phyloP scores from a whole-genome alignment of 1,284 basidiomycete genomes.

The Trichosporon sp. region DNA sequence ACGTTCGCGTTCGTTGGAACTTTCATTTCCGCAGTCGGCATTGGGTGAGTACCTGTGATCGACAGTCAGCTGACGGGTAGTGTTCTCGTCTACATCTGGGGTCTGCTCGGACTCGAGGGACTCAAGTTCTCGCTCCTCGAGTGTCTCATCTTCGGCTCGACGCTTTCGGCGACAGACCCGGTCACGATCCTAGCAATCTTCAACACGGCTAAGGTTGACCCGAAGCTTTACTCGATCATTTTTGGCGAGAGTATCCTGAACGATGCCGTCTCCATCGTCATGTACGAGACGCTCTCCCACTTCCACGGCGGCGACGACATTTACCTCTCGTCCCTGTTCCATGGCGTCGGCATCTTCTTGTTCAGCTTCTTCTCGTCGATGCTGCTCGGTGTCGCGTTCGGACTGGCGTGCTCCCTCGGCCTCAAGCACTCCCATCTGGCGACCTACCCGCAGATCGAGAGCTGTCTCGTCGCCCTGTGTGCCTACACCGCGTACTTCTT shows the following conservation, averaged over 20 bases:
- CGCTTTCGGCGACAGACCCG: conserved; percentile 94
- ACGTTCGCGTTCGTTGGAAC: conserved; percentile 96
- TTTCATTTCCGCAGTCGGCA: conserved; percentile 91
- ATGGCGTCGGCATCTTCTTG: conserved; percentile 92
- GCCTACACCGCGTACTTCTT: conserved; percentile 99
- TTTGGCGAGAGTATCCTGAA: conserved; percentile 97
- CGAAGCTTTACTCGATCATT: conserved; percentile 94
- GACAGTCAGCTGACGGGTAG: conserved; percentile 25
- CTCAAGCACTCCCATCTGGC: conserved; percentile 90
- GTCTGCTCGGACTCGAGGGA: conserved; percentile 81
- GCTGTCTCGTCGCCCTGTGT: conserved; percentile 86
- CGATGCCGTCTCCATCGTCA: conserved; percentile 98
- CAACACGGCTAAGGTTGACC: conserved; percentile 97
- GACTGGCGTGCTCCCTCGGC: conserved; percentile 80
- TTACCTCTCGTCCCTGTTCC: conserved; percentile 81
- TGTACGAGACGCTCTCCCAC: conserved; percentile 94
- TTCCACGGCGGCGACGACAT: conserved; percentile 83
- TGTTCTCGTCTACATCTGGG: conserved; percentile 93
- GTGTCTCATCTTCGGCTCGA: conserved; percentile 94
- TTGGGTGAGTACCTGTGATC: conserved; percentile 63
- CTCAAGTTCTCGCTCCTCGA: conserved; percentile 74
- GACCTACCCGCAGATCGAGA: conserved; percentile 85
- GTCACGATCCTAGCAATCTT: conserved; percentile 98
- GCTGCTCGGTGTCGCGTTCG: conserved; percentile 86
- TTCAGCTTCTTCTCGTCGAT: conserved; percentile 92